A percentile compares a stretch with the other conserved stretches of the same genome.
Evolutionary conservation across 2,329 filamentous ascomycete species (phyloP).

Genomic region (Immersiporthe knoxdaviesiana): DNA sequence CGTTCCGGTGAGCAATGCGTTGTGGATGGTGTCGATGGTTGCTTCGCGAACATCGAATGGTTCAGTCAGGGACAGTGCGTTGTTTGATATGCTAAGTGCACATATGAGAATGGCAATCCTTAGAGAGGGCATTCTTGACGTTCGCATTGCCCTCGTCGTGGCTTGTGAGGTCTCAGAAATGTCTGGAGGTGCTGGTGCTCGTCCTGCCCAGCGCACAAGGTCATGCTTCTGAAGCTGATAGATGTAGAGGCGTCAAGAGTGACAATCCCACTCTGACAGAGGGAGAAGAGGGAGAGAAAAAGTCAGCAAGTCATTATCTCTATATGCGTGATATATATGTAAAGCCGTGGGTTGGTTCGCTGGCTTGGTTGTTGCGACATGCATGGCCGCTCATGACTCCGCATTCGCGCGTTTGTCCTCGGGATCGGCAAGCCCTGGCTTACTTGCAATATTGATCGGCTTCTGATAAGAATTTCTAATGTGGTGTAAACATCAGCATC

Average conservation of each 20-base stretch:
- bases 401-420: neutral
- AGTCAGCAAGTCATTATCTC: too few relatives aligned
- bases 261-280: too few relatives aligned
- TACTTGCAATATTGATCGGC: neutral
- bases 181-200: neutral
- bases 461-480: neutral
- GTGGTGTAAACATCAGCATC: neutral
- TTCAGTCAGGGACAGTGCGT: slow-evolving; percentile 19
- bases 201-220: neutral
- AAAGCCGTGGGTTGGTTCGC: neutral
- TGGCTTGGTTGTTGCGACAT: neutral
- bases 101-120: neutral
- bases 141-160: neutral
- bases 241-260: neutral
- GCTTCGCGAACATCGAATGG: slow-evolving; percentile 59
- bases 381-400: neutral
- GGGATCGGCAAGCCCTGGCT: neutral
- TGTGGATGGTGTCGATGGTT: slow-evolving; percentile 60
- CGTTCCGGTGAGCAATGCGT: slow-evolving; percentile 54
- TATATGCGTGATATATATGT: neutral
- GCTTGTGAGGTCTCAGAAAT: neutral
- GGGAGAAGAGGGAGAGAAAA: too few relatives aligned
- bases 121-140: neutral
- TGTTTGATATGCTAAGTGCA: neutral
- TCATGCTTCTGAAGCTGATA: neutral